phyloP scores from a whole-genome alignment of 2,329 filamentous ascomycete genomes.

The Aspergillus jensenii region DNA sequence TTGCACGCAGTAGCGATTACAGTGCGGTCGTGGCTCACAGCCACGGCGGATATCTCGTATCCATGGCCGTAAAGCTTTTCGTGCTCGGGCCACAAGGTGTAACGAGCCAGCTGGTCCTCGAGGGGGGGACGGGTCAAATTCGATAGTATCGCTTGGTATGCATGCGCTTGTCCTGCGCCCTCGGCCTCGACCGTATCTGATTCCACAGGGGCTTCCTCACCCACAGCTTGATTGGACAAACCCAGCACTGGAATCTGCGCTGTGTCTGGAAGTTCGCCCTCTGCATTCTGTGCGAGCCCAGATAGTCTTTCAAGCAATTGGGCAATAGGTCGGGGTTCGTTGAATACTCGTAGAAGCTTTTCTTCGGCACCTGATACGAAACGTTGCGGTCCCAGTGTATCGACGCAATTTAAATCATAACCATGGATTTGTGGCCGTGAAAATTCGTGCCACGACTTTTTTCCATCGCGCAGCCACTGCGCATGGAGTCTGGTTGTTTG shows the following conservation, averaged over 20 bases:
- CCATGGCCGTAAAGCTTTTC: constrained; percentile 98
- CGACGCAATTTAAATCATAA: constrained; percentile 95
- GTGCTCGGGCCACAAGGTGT: constrained; percentile 91
- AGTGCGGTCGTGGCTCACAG: constrained; percentile 70
- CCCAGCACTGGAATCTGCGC: constrained; percentile 94
- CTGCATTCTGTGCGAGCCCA: constrained; percentile 51
- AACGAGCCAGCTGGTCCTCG: constrained; percentile 84
- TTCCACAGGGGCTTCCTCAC: constrained; percentile 40
- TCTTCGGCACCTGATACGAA: constrained; percentile 97
- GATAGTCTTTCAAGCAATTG: constrained; percentile 69
- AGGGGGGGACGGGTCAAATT: constrained; percentile 73
- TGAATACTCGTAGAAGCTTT: constrained; percentile 95
- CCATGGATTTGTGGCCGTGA: constrained; percentile 95
- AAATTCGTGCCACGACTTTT: constrained; percentile 86
- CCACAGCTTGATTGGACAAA: constrained; percentile 90
- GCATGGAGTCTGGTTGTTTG: constrained; percentile 90
- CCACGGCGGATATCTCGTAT: constrained; percentile 90
- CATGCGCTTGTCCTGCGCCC: constrained; percentile 18
- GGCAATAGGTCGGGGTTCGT: constrained; percentile 81
- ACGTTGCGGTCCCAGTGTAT: constrained; percentile 67
- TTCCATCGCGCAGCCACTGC: constrained; percentile 62
- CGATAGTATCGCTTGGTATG: constrained; percentile 37
- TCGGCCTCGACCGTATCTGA: constrained; percentile 44
- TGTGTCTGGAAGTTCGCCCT: constrained; percentile 68
- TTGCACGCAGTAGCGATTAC: constrained; percentile 90